phyloP scores from a whole-genome alignment of 1,139 yeast genomes.

The Scheffersomyces segobiensis region DNA sequence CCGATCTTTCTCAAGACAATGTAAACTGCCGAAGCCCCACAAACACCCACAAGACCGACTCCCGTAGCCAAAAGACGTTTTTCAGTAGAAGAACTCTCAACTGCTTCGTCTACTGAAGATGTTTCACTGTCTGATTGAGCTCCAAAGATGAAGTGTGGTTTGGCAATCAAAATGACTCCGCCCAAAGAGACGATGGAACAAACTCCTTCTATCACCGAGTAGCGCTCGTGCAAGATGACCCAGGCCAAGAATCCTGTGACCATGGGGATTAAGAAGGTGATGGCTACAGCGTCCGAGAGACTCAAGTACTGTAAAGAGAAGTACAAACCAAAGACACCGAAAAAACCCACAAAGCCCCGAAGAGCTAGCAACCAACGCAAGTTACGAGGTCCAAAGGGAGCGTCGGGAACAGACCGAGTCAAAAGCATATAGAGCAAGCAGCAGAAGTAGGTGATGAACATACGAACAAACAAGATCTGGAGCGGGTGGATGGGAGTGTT shows the following conservation, averaged over 20 bases:
- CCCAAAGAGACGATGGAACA: conserved; percentile 69
- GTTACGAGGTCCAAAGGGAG: conserved; percentile 70
- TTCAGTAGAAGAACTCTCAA: conserved; percentile 42
- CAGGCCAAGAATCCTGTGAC: conserved; percentile 77
- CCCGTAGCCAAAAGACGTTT: conserved; percentile 56
- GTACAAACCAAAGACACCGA: conserved; percentile 77
- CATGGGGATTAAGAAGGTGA: conserved; percentile 77
- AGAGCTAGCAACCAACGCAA: conserved; percentile 53
- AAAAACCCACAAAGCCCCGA: conserved; percentile 76
- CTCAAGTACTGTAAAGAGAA: conserved; percentile 73
- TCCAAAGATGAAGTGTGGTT: conserved; percentile 76
- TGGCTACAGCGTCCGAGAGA: conserved; percentile 73
- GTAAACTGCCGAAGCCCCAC: conserved; percentile 71
- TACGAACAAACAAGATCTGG: conserved; percentile 74
- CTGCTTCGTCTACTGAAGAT: conserved; percentile 25
- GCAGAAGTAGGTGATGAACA: conserved; percentile 66
- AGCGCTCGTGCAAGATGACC: conserved; percentile 64
- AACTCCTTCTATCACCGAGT: conserved; percentile 62
- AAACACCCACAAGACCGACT: conserved; percentile 68
- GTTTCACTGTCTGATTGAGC: conserved; percentile 30
- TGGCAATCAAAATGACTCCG: conserved; percentile 81
- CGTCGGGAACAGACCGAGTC: conserved; percentile 53
- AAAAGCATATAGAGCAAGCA: conserved; percentile 56
- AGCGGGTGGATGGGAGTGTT: conserved; percentile 67
- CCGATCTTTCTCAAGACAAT: conserved; percentile 76